Evolutionary conservation across 768 basidiomycete genomes (phyloP).

Genomic region (Pleurotus giganteus): DNA sequence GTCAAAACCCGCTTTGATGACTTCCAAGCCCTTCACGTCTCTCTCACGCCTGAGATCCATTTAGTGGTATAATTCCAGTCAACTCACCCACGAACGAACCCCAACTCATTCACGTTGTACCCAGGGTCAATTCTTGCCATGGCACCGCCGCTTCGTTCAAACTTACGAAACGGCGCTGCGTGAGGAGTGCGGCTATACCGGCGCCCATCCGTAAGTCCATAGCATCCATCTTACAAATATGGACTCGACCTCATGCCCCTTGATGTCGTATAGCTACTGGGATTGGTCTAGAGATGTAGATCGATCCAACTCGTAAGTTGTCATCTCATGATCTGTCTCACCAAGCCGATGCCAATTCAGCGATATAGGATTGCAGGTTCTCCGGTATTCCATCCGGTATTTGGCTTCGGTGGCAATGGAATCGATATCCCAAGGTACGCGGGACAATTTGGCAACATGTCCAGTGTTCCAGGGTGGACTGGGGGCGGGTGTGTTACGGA

Average conservation of each 20-base stretch:
- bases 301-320: conserved; percentile 18
- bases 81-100: neutral
- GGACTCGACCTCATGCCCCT: neutral
- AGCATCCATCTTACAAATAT: neutral
- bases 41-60: conserved; percentile 27
- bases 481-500: conserved; percentile 26
- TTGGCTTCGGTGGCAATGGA: conserved; percentile 38
- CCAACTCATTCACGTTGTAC: neutral
- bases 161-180: conserved; percentile 31
- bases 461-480: conserved; percentile 4
- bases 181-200: conserved; percentile 33
- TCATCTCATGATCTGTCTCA: neutral
- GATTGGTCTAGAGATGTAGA: conserved; percentile 37
- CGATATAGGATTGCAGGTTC: conserved; percentile 26
- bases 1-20: conserved; percentile 37
- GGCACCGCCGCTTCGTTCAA: conserved; percentile 33
- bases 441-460: conserved; percentile 13
- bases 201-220: conserved; percentile 30
- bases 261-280: conserved; percentile 31
- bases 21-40: conserved; percentile 35
- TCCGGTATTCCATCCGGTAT: conserved; percentile 32
- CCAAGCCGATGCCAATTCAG: neutral
- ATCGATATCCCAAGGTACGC: conserved; percentile 23
- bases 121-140: conserved; percentile 35
- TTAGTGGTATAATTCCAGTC: conserved; percentile 25